Conservation (phyloP, 2,329 filamentous ascomycete genomes). For the Beauveria sp. region DNA sequence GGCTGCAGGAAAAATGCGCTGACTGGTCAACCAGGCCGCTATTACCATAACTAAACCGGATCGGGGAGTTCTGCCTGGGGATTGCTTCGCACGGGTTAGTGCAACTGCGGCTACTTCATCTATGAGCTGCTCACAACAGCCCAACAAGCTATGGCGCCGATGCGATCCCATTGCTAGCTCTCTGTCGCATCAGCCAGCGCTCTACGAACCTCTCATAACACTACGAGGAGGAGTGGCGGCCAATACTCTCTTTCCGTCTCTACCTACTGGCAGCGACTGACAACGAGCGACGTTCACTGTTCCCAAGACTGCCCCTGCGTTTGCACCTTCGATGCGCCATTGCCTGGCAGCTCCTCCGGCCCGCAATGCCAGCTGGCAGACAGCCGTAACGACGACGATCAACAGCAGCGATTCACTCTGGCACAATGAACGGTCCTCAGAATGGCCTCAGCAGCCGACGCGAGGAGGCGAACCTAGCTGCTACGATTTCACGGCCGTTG, state of each 20-base stretch:
- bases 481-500: slow-evolving; percentile 38
- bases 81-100: slow-evolving; percentile 7
- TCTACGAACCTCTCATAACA: neutral
- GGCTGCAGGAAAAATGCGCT: neutral
- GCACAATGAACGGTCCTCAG: slow-evolving; percentile 22
- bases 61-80: slow-evolving; percentile 9
- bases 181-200: neutral
- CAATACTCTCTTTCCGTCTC: neutral
- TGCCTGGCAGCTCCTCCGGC: slow-evolving; percentile 17
- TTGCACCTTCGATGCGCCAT: slow-evolving; percentile 11
- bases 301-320: slow-evolving; percentile 5
- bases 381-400: slow-evolving; percentile 21
- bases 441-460: slow-evolving; percentile 26
- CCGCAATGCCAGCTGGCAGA: slow-evolving; percentile 24
- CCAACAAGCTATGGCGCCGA: neutral
- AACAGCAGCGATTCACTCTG: slow-evolving; percentile 24
- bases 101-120: neutral
- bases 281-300: neutral
- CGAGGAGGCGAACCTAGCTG: slow-evolving; percentile 17
- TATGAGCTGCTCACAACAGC: neutral
- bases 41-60: slow-evolving; percentile 6
- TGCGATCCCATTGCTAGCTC: slow-evolving; percentile 3
- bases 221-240: neutral
- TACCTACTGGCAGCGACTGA: neutral
- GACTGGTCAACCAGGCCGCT: slow-evolving; percentile 9